phyloP scores from a whole-genome alignment of 108 stramenopile species.

The Cyclotella sp. region DNA sequence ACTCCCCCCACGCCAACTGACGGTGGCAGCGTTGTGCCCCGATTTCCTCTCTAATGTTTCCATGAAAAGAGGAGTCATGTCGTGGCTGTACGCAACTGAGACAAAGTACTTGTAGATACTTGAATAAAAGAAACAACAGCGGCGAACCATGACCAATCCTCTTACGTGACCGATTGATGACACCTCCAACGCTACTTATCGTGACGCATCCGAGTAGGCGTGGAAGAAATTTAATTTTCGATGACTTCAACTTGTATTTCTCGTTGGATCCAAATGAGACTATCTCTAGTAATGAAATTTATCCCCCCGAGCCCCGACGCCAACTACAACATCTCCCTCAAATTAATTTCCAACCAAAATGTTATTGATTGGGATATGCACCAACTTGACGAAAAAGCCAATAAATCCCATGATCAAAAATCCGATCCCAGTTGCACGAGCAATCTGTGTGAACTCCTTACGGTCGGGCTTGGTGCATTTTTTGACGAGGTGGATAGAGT shows the following conservation, averaged over 20 bases:
- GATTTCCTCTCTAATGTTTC: conserved; percentile 33
- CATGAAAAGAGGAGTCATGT: conserved; percentile 29
- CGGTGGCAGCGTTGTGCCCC: conserved; percentile 49
- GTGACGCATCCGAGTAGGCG: conserved; percentile 38
- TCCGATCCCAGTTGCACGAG: conserved; percentile 93
- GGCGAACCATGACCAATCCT: conserved; percentile 36
- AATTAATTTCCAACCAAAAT: conserved; percentile 91
- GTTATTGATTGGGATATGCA: conserved; percentile 99
- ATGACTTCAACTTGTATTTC: not conserved
- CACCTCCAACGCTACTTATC: conserved; percentile 51
- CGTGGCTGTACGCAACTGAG: conserved; percentile 17
- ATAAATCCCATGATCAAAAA: conserved; percentile 99
- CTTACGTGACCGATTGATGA: conserved; percentile 37
- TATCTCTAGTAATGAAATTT: not conserved
- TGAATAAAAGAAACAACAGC: conserved; percentile 13
- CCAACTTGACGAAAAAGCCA: conserved; percentile 99
- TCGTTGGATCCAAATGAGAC: conserved; percentile 1
- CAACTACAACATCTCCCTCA: conserved; percentile 26
- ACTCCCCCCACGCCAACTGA: conserved; percentile 21
- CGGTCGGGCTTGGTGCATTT: conserved; percentile 99
- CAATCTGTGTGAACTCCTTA: conserved; percentile 96
- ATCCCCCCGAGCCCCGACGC: not conserved
- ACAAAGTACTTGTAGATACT: no score
- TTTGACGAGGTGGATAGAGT: conserved; percentile 96
- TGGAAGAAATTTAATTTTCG: not conserved